Percentiles rank a stretch among this genome's conserved stretches.
phyloP scores from a whole-genome alignment of 371 early-diverging fungal genomes.

The Rhizomucor pusillus region DNA sequence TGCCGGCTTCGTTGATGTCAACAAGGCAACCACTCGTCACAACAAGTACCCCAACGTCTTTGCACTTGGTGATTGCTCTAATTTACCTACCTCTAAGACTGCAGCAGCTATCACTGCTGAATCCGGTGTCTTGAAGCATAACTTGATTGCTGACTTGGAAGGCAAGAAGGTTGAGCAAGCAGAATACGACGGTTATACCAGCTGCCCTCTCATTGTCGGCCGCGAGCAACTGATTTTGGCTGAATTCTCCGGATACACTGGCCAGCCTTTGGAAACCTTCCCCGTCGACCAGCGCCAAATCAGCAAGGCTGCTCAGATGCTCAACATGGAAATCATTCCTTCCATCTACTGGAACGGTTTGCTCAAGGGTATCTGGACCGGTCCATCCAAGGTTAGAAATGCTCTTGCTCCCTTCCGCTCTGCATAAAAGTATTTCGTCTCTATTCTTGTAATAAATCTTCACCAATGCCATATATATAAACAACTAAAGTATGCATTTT shows the following conservation, averaged over 20 bases:
- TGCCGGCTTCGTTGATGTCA: constrained; percentile 83
- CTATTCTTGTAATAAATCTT: no score
- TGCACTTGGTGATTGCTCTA: constrained; percentile 81
- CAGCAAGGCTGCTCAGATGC: constrained; percentile 58
- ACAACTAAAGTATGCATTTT: no score
- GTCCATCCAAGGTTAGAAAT: constrained; percentile 66
- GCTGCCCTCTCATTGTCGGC: constrained; percentile 77
- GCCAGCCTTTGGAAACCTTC: constrained; percentile 81
- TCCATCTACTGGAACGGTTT: constrained; percentile 79
- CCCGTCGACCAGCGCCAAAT: constrained; percentile 79
- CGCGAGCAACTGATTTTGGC: constrained; percentile 81
- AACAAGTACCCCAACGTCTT: constrained; percentile 77
- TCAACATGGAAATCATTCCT: constrained; percentile 77
- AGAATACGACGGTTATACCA: constrained; percentile 84
- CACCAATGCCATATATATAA: no score
- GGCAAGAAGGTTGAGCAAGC: constrained; percentile 45
- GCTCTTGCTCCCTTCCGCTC: constrained; percentile 43
- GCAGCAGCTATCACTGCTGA: constrained; percentile 87
- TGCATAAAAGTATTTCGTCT: no score
- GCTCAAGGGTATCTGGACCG: constrained; percentile 76
- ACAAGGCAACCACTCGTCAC: constrained; percentile 79
- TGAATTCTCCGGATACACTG: constrained; percentile 85
- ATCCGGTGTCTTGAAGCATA: constrained; percentile 73
- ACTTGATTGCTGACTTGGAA: constrained; percentile 69
- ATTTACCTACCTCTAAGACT: constrained; percentile 88